Conservation (phyloP, 768 basidiomycete genomes). For the Tephrocybe sp. region DNA sequence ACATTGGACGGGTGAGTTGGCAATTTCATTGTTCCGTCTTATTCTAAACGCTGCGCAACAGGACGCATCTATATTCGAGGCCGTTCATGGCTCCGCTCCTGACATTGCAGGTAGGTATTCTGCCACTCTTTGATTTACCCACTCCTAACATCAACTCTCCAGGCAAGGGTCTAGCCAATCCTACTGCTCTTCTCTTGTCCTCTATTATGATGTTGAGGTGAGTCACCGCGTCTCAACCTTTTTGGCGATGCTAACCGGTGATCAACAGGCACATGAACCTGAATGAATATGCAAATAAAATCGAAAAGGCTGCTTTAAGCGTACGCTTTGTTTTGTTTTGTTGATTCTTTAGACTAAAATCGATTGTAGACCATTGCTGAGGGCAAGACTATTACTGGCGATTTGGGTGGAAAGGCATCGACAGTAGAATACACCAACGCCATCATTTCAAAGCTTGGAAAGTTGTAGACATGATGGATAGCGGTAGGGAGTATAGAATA, state of each 20-base stretch:
- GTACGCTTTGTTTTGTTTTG: constrained; percentile 44
- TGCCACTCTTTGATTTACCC: background rate
- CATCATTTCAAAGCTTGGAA: constrained; percentile 71
- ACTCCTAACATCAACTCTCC: constrained; percentile 8
- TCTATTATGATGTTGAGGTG: constrained; percentile 98
- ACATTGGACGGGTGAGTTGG: constrained; percentile 82
- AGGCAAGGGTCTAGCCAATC: constrained; percentile 95
- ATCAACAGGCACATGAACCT: constrained; percentile 85
- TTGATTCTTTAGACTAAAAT: constrained; percentile 1
- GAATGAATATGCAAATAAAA: constrained; percentile 76
- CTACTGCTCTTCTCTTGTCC: constrained; percentile 95
- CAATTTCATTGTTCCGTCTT: constrained; percentile 1
- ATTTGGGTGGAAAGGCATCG: constrained; percentile 89
- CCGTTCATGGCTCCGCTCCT: constrained; percentile 99
- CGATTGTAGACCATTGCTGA: constrained; percentile 85
- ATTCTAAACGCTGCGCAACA: constrained; percentile 29
- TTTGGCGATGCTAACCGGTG: background rate
- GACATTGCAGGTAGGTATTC: constrained; percentile 78
- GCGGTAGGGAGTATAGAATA: constrained; percentile 9
- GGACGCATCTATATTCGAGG: constrained; percentile 99
- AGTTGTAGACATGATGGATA: constrained; percentile 12
- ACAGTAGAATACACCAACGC: constrained; percentile 89
- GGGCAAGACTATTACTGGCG: constrained; percentile 92
- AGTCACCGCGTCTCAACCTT: constrained; percentile 19
- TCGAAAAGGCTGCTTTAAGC: constrained; percentile 86